Evolutionary conservation across 2,329 filamentous ascomycete genomes (phyloP).

Genomic region (Penicillium brasilianum): DNA sequence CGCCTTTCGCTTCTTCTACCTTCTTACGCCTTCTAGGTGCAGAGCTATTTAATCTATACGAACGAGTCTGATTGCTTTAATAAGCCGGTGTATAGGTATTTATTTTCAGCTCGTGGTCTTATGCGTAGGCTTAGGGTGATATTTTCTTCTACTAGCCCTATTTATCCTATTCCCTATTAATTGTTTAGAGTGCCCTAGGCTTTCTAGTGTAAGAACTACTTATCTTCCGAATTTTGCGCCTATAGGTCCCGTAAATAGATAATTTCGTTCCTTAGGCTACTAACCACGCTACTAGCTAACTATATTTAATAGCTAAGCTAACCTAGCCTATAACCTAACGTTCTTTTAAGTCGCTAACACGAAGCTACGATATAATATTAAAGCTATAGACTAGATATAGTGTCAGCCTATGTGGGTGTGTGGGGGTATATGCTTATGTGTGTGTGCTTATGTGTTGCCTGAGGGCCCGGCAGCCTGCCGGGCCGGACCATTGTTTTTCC

Average conservation of each 20-base stretch:
- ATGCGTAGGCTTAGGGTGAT: background rate
- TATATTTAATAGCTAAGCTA: background rate
- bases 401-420: too few relatives aligned
- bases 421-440: too few relatives aligned
- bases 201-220: conserved; percentile 1
- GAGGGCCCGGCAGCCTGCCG: too few relatives aligned
- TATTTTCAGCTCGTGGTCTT: conserved; percentile 2
- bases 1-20: conserved; percentile 1
- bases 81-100: background rate
- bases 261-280: background rate
- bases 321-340: background rate
- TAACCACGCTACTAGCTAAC: background rate
- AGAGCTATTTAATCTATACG: conserved; percentile 5
- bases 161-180: conserved; percentile 2
- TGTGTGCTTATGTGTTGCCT: too few relatives aligned
- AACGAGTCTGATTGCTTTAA: conserved; percentile 2
- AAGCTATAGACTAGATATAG: background rate
- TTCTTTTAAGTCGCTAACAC: background rate
- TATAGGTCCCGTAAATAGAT: conserved; percentile 1
- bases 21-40: conserved; percentile 3
- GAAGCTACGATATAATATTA: background rate
- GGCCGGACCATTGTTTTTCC: too few relatives aligned
- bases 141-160: conserved; percentile 1
- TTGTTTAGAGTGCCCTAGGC: background rate
- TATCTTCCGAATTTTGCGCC: background rate